These are phyloP conservation scores for Purshia tridentata DNA, from an alignment of 306 rosid species.

Conservation along the genomic window DNA sequence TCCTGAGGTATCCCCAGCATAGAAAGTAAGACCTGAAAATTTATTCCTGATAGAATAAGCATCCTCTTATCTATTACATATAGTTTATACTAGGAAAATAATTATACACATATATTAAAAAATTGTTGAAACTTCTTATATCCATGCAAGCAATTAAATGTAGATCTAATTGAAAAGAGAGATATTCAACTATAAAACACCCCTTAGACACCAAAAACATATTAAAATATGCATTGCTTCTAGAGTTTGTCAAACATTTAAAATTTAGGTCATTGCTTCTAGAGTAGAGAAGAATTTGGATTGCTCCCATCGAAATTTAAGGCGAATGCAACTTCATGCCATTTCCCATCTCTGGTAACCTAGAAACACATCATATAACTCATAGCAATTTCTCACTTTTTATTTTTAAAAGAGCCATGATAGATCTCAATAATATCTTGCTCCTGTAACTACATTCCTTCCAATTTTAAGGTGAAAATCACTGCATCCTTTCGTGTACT, in stretches of 20 bases:
- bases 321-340: constrained; percentile 35
- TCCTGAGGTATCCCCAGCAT: constrained; percentile 3
- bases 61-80: neutral
- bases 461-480: neutral
- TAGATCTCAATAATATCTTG: neutral
- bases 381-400: too few relatives aligned
- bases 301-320: constrained; percentile 22
- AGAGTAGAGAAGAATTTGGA: constrained; percentile 15
- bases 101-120: neutral
- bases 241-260: neutral
- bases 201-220: neutral
- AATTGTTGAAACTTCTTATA: neutral
- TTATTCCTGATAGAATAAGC: neutral
- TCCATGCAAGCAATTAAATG: neutral
- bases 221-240: neutral
- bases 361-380: constrained; percentile 6
- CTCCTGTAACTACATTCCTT: too few relatives aligned
- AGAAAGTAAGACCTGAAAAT: constrained; percentile 16
- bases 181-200: too few relatives aligned
- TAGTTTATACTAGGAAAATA: neutral
- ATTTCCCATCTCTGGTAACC: constrained; percentile 32
- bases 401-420: neutral
- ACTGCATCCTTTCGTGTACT: neutral
- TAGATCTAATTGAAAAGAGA: neutral
- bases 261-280: neutral